phyloP scores from a whole-genome alignment of 805 yeast genomes.

The Ogataea angusta region DNA sequence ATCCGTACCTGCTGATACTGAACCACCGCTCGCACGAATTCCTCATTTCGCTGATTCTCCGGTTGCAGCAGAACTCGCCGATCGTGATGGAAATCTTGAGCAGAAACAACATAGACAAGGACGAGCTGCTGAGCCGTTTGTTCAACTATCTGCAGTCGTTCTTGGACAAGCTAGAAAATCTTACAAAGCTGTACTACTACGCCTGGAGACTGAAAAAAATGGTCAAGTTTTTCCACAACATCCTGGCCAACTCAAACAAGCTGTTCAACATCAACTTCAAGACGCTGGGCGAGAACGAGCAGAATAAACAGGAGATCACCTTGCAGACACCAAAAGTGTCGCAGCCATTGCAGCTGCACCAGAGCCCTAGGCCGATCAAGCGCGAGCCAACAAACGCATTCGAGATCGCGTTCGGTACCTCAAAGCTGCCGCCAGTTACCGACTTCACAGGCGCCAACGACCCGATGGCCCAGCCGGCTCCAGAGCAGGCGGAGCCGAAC shows the following conservation, averaged over 20 bases:
- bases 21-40: slow-evolving; percentile 59
- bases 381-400: slow-evolving; percentile 30
- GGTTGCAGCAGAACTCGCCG: slow-evolving; percentile 40
- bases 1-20: slow-evolving; percentile 48
- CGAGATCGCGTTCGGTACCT: slow-evolving; percentile 36
- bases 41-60: slow-evolving; percentile 50
- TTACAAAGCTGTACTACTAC: slow-evolving; percentile 41
- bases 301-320: slow-evolving; percentile 6
- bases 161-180: slow-evolving; percentile 33
- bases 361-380: slow-evolving; percentile 15
- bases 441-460: slow-evolving; percentile 22
- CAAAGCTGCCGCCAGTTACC: slow-evolving; percentile 35
- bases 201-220: slow-evolving; percentile 45
- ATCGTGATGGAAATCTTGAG: slow-evolving; percentile 32
- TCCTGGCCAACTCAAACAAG: slow-evolving; percentile 33
- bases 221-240: slow-evolving; percentile 37
- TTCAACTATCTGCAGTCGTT: slow-evolving; percentile 35
- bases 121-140: slow-evolving; percentile 32
- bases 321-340: slow-evolving; percentile 14
- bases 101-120: slow-evolving; percentile 33
- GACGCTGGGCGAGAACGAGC: slow-evolving; percentile 21
- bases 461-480: neutral
- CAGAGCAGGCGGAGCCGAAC: slow-evolving; percentile 4
- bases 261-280: slow-evolving; percentile 33
- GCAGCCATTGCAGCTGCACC: slow-evolving; percentile 15